Conservation (phyloP, 2,329 filamentous ascomycete species). For the Colletotrichum orchidophilum region DNA sequence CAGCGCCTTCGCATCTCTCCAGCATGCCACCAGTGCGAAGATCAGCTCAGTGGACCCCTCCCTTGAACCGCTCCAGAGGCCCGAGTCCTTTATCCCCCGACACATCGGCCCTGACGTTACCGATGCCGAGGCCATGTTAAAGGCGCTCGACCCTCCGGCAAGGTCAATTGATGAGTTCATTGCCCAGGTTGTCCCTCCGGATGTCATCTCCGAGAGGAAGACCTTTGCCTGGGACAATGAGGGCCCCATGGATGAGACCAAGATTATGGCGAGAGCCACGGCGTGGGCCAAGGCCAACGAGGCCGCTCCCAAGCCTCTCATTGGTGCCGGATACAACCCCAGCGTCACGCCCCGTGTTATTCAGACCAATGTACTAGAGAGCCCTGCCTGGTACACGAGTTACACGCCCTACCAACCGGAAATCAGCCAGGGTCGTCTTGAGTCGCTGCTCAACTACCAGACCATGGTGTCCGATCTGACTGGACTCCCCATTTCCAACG, state of each 20-base stretch:
- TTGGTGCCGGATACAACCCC: slow-evolving; percentile 88
- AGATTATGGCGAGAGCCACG: slow-evolving; percentile 58
- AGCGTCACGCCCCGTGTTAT: slow-evolving; percentile 91
- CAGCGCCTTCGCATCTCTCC: slow-evolving; percentile 15
- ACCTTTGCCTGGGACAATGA: slow-evolving; percentile 63
- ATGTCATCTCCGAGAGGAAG: slow-evolving; percentile 76
- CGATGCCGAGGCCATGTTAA: slow-evolving; percentile 81
- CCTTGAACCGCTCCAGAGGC: slow-evolving; percentile 37
- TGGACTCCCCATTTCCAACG: slow-evolving; percentile 86
- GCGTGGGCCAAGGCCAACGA: slow-evolving; percentile 50
- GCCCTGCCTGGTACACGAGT: slow-evolving; percentile 96
- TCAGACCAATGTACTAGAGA: slow-evolving; percentile 91
- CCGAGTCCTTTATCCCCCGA: slow-evolving; percentile 78
- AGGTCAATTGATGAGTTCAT: slow-evolving; percentile 84
- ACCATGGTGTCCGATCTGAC: slow-evolving; percentile 92
- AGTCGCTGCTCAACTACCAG: slow-evolving; percentile 95
- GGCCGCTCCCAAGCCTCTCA: slow-evolving; percentile 67
- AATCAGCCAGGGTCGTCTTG: slow-evolving; percentile 93
- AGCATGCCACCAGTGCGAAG: slow-evolving; percentile 23
- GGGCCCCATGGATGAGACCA: slow-evolving; percentile 66
- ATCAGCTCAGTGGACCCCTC: slow-evolving; percentile 27
- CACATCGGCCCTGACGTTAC: slow-evolving; percentile 86
- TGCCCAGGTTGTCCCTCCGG: slow-evolving; percentile 80
- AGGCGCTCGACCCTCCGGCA: slow-evolving; percentile 77
- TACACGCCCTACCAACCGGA: slow-evolving; percentile 98